These are phyloP conservation scores for Cyberlindnera saturnus DNA, from an alignment of 805 yeast genomes.

Conservation along the genomic window DNA sequence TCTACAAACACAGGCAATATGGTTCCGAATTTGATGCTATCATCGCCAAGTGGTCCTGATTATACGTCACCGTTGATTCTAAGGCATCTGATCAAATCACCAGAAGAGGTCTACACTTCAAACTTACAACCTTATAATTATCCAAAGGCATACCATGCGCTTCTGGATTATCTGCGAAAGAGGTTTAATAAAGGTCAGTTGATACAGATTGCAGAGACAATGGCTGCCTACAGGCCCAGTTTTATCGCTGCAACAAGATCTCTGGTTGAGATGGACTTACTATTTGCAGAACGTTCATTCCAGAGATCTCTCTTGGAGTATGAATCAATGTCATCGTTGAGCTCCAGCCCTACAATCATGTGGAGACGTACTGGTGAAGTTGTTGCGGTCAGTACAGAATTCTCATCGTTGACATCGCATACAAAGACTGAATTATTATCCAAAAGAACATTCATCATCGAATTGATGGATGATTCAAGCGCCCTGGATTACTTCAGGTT, in stretches of 20 bases:
- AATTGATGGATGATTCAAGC: constrained; percentile 75
- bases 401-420: constrained; percentile 64
- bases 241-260: constrained; percentile 73
- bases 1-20: constrained; percentile 9
- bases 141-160: constrained; percentile 85
- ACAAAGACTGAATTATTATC: constrained; percentile 50
- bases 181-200: constrained; percentile 69
- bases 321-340: constrained; percentile 41
- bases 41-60: constrained; percentile 23
- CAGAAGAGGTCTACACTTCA: constrained; percentile 75
- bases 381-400: constrained; percentile 71
- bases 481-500: constrained; percentile 66
- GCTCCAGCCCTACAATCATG: constrained; percentile 74
- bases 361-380: constrained; percentile 88
- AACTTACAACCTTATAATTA: constrained; percentile 83
- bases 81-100: constrained; percentile 54
- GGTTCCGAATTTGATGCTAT: constrained; percentile 9
- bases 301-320: constrained; percentile 54
- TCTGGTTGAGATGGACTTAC: constrained; percentile 63
- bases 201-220: constrained; percentile 46
- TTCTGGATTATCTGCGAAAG: constrained; percentile 66
- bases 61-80: constrained; percentile 54
- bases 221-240: constrained; percentile 59
- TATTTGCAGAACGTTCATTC: constrained; percentile 53
- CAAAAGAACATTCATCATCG: constrained; percentile 65